Percentiles rank a stretch among this genome's conserved stretches.
phyloP scores from a whole-genome alignment of 345 rosid genomes.

The Citrus sinensis region DNA sequence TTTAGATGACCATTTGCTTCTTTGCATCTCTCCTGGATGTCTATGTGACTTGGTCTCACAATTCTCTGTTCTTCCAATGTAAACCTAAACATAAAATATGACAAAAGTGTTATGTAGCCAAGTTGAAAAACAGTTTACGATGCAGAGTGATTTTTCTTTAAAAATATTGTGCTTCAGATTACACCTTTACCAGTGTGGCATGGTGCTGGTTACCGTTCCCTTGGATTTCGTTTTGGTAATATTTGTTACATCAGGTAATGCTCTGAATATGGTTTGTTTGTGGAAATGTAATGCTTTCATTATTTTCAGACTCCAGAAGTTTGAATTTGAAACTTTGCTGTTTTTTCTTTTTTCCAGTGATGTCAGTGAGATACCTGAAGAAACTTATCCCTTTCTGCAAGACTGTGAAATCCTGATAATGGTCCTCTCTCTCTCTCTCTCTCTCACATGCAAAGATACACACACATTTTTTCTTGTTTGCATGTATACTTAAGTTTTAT shows the following conservation, averaged over 20 bases:
- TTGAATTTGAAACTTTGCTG: not conserved
- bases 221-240: slow-evolving; percentile 87
- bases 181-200: slow-evolving; percentile 96
- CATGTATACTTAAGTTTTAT: not conserved
- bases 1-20: not conserved
- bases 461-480: not conserved
- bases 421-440: slow-evolving; percentile 32
- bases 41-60: not conserved
- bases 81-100: not conserved
- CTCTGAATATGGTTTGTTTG: not conserved
- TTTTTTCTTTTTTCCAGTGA: slow-evolving; percentile 47
- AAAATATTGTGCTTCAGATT: slow-evolving; percentile 43
- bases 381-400: slow-evolving; percentile 77
- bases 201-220: slow-evolving; percentile 76
- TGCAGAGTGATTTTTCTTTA: not conserved
- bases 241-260: slow-evolving; percentile 81
- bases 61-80: not conserved
- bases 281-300: not conserved
- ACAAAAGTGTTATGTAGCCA: not conserved
- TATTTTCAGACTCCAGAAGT: not conserved
- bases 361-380: slow-evolving; percentile 87
- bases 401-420: slow-evolving; percentile 67
- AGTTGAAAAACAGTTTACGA: not conserved
- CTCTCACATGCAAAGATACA: not conserved
- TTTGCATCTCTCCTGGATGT: not conserved